phyloP scores from a whole-genome alignment of 345 rosid species.

The Zanthoxylum bungeanum region DNA sequence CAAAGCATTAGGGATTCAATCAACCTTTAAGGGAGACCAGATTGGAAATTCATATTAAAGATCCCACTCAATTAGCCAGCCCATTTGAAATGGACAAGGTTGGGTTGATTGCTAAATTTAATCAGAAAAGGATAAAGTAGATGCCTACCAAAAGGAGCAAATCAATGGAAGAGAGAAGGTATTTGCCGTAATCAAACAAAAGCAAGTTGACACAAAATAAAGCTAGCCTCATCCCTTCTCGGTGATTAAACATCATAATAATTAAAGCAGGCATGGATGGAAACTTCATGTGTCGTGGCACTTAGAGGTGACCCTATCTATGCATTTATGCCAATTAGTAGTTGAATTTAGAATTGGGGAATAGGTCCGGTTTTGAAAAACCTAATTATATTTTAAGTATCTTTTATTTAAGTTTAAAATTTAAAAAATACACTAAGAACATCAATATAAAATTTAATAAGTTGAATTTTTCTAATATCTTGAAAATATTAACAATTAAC shows the following conservation, averaged over 20 bases:
- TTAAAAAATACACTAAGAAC: no score
- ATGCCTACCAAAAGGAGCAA: neutral
- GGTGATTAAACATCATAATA: neutral
- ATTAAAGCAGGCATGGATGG: neutral
- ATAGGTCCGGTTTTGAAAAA: no score
- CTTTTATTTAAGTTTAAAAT: no score
- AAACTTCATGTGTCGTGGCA: neutral
- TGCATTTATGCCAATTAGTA: no score
- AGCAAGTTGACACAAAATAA: neutral
- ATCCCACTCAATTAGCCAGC: neutral
- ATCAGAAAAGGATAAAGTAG: neutral
- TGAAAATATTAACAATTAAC: no score
- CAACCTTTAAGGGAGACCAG: neutral
- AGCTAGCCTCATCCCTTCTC: neutral
- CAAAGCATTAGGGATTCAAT: neutral
- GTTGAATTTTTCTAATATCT: no score
- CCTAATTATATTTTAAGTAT: no score
- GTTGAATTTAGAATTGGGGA: no score
- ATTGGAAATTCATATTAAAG: neutral
- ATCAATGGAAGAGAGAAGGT: neutral
- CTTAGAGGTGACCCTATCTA: no score
- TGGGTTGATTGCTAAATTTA: constrained; percentile 7
- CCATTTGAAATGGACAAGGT: neutral
- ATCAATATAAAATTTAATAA: no score
- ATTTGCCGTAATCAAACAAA: neutral